Percentiles rank a stretch among this genome's conserved stretches.
Evolutionary conservation across 495 filamentous ascomycete species (phyloP).

Genomic region (Annulohypoxylon bovei): DNA sequence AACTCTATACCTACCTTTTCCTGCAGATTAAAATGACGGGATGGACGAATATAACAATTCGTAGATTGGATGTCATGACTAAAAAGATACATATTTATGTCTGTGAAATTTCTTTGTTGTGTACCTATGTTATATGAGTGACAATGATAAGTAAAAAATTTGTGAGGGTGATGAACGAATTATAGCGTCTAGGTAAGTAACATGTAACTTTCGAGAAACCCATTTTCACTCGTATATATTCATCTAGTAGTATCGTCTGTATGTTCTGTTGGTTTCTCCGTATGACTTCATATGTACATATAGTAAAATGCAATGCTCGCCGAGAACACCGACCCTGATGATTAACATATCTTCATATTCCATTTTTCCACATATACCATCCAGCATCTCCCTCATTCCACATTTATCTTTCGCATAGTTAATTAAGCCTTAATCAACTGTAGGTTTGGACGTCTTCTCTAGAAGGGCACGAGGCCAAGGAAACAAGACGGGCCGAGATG

Average conservation of each 20-base stretch:
- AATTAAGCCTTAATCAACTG: not conserved
- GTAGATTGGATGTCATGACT: slow-evolving; percentile 11
- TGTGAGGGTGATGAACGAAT: not conserved
- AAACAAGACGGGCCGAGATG: slow-evolving; percentile 37
- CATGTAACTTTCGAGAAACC: not conserved
- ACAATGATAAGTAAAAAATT: not conserved
- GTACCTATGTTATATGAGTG: not conserved
- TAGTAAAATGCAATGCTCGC: slow-evolving; percentile 11
- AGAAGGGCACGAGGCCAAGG: slow-evolving; percentile 45
- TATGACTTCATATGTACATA: slow-evolving; percentile 11
- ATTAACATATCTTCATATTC: not conserved
- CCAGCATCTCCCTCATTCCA: not conserved
- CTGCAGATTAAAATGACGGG: slow-evolving; percentile 4
- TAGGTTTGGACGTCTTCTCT: slow-evolving; percentile 8
- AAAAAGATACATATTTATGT: not conserved
- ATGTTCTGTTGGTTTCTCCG: not conserved
- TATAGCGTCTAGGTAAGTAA: too few relatives aligned
- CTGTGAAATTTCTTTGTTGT: not conserved
- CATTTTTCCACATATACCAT: not conserved
- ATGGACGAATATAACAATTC: slow-evolving; percentile 24
- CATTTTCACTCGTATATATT: not conserved
- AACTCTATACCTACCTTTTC: slow-evolving; percentile 2
- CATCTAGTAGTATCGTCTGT: not conserved
- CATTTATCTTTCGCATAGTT: slow-evolving; percentile 10
- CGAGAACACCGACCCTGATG: not conserved